These are phyloP conservation scores for Fraxinus nigra DNA, from an alignment of 305 asterid species.

Conservation along the genomic window DNA sequence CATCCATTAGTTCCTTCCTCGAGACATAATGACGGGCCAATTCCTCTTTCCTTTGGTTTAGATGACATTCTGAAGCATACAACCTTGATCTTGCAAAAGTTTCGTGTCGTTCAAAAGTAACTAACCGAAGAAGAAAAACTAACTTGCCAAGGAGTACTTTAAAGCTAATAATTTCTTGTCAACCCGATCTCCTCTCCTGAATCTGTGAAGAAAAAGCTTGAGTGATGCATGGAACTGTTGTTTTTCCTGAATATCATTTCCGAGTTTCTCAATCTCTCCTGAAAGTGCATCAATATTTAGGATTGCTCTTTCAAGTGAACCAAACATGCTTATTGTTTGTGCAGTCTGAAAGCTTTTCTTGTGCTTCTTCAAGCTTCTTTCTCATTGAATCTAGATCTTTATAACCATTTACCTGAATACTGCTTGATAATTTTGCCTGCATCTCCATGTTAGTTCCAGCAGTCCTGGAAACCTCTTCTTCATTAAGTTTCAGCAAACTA, in stretches of 20 bases:
- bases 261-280: constrained; percentile 40
- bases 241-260: constrained; percentile 40
- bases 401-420: constrained; percentile 15
- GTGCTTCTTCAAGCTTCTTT: constrained; percentile 61
- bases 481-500: constrained; percentile 4
- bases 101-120: constrained; percentile 72
- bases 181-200: constrained; percentile 47
- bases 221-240: constrained; percentile 41
- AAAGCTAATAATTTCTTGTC: constrained; percentile 61
- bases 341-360: constrained; percentile 65
- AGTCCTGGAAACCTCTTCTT: background rate
- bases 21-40: constrained; percentile 42
- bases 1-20: constrained; percentile 42
- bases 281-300: constrained; percentile 56
- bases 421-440: constrained; percentile 24
- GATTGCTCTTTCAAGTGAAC: constrained; percentile 62
- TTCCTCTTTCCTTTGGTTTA: constrained; percentile 46
- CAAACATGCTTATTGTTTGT: constrained; percentile 40
- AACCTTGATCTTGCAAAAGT: constrained; percentile 49
- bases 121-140: constrained; percentile 55
- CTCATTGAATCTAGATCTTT: constrained; percentile 46
- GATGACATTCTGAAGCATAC: constrained; percentile 36
- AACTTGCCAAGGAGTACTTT: constrained; percentile 41
- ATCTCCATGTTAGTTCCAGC: constrained; percentile 12
- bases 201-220: constrained; percentile 41